These are phyloP conservation scores for Drechmeria coniospora DNA, from an alignment of 2,329 filamentous ascomycete species.

Conservation along the genomic window DNA sequence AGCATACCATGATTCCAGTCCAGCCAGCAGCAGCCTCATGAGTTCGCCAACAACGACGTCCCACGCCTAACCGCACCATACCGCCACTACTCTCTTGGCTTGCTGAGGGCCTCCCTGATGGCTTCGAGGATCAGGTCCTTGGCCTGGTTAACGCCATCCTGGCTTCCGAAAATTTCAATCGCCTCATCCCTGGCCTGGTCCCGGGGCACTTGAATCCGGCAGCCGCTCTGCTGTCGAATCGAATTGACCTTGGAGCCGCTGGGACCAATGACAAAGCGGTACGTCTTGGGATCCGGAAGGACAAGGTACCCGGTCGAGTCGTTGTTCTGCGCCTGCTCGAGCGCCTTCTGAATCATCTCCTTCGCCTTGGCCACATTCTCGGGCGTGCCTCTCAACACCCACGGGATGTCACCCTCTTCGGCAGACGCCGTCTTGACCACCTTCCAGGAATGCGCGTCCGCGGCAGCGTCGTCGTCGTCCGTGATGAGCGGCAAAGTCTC, in stretches of 20 bases:
- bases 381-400: conserved; percentile 67
- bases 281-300: conserved; percentile 75
- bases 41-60: no score
- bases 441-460: conserved; percentile 69
- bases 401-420: conserved; percentile 66
- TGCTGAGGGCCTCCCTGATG: conserved; percentile 45
- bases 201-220: conserved; percentile 84
- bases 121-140: conserved; percentile 79
- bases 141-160: conserved; percentile 71
- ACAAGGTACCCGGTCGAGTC: conserved; percentile 73
- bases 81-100: conserved; percentile 13
- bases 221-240: conserved; percentile 83
- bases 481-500: conserved; percentile 77
- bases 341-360: conserved; percentile 53
- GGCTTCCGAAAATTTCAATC: conserved; percentile 73
- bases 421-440: conserved; percentile 47
- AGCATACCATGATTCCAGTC: no score
- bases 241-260: conserved; percentile 83
- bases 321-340: conserved; percentile 55
- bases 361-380: conserved; percentile 76
- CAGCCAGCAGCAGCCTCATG: no score
- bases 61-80: no score
- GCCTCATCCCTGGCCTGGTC: conserved; percentile 63
- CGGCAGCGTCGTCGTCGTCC: conserved; percentile 53
- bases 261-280: conserved; percentile 79